Evolutionary conservation across 2,329 filamentous ascomycete genomes (phyloP), one percentile per base, ranked within the genome.

Genomic region (Clonostachys byssicola): DNA sequence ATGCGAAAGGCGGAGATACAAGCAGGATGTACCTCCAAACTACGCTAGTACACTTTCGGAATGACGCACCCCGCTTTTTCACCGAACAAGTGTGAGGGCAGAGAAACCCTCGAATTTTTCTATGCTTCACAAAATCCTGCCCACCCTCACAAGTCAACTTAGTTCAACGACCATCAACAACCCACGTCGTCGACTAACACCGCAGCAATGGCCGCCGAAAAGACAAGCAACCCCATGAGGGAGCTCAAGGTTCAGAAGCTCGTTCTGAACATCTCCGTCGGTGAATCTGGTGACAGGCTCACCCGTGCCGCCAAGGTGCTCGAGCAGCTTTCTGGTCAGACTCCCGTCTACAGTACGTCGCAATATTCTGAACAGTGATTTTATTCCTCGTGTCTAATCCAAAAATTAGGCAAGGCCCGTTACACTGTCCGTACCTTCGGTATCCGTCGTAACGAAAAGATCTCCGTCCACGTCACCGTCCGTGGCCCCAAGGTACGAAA

Each of bases 401-500:
- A 10, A 47, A 30, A 42, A 46, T 48, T 67, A 92, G 89, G 88
- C 91, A 99, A 99, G 89, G 94, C 94, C 75, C 90, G 94, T 71
- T 99, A 97, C 87, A 99, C 94, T 64, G 94, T 99, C 85, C 92
- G 94, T 81, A 97, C 92, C 71, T 99, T 99, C 78, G 94, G 94
- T 87, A 99, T 99, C 85, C 92, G 94, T 75, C 92, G 94, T 91
- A 99, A 99, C 88, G 94, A 99, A 77, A 97, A 96, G 89, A 99
- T 99, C 70, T 81, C 94, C 61, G 94, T 99, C 63, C 94, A 99
- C 83, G 94, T 99, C 71, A 99, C 94, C 71, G 92, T 99, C 79
- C 94, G 94, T 73, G 94, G 94, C 71, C 92, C 94, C 77, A 73
- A 96, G 70, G 70, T 72, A 68, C 58, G 54, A 46, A 38, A 43